Conservation (phyloP, 2,329 filamentous ascomycete species). For the Xylariomycetidae sp. region DNA sequence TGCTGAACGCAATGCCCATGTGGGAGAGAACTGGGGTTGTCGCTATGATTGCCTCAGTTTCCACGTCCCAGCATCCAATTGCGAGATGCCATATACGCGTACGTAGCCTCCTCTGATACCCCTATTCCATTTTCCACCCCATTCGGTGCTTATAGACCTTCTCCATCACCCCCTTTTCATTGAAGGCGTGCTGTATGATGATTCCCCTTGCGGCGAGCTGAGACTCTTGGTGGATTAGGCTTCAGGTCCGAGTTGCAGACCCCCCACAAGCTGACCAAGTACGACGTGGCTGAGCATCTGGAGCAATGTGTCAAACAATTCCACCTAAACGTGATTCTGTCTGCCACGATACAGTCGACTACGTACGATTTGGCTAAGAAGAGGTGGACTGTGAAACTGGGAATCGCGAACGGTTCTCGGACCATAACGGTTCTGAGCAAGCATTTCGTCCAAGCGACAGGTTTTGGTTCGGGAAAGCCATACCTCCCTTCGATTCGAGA, state of each 20-base stretch:
- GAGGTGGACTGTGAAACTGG: conserved; percentile 22
- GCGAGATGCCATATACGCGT: conserved; percentile 28
- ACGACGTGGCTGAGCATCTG: conserved; percentile 21
- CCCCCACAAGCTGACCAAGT: conserved; percentile 14
- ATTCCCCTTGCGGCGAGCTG: too few species aligned
- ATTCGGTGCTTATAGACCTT: too few species aligned
- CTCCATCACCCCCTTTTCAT: too few species aligned
- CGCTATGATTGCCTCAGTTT: conserved; percentile 35
- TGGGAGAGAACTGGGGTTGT: conserved; percentile 35
- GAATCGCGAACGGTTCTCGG: conserved; percentile 3
- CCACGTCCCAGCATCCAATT: conserved; percentile 32
- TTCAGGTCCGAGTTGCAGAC: conserved; percentile 13
- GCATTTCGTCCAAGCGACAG: conserved; percentile 23
- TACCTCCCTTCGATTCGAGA: conserved; percentile 18
- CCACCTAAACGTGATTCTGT: conserved; percentile 28
- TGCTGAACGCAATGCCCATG: conserved; percentile 26
- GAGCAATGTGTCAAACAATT: conserved; percentile 23
- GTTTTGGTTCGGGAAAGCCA: conserved; percentile 15
- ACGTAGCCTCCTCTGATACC: too few species aligned
- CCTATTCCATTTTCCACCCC: too few species aligned
- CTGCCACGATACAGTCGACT: conserved; percentile 21
- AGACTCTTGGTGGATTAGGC: too few species aligned
- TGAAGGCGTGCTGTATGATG: too few species aligned
- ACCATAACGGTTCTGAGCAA: conserved; percentile 9
- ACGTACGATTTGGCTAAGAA: conserved; percentile 15